Conservation (phyloP, 2,329 filamentous ascomycete species). For the Verticillium nonalfalfae region DNA sequence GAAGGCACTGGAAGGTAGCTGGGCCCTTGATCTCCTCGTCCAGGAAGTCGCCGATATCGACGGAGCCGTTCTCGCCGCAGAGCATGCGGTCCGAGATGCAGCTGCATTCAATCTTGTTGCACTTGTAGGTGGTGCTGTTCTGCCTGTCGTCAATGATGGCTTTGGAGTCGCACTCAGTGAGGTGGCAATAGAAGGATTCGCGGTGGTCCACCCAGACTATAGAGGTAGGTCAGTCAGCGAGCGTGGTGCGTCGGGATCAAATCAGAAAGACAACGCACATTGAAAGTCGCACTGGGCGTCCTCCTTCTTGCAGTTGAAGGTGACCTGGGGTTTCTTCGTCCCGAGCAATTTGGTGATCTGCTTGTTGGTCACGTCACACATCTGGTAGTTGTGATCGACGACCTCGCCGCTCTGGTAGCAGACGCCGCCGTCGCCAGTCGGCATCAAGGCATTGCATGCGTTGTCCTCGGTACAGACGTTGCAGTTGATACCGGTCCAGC, state of each 20-base stretch:
- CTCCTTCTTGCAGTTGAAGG: conserved; percentile 80
- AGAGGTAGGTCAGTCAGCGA: neutral
- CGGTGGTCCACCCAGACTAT: conserved; percentile 91
- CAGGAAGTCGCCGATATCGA: conserved; percentile 89
- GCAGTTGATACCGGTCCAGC: conserved; percentile 97
- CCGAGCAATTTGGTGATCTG: conserved; percentile 87
- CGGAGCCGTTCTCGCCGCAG: conserved; percentile 83
- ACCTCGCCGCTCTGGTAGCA: conserved; percentile 90
- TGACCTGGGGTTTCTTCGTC: conserved; percentile 82
- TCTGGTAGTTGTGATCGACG: conserved; percentile 92
- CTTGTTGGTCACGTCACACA: conserved; percentile 94
- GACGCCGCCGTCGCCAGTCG: conserved; percentile 71
- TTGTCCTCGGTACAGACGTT: conserved; percentile 83
- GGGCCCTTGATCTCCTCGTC: conserved; percentile 78
- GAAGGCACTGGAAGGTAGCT: conserved; percentile 71
- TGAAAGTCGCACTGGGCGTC: conserved; percentile 80
- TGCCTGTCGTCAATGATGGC: conserved; percentile 61
- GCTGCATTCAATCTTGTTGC: conserved; percentile 76
- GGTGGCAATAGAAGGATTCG: conserved; percentile 94
- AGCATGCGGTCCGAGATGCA: conserved; percentile 91
- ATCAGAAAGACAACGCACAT: conserved; percentile 48
- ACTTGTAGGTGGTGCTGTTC: conserved; percentile 82
- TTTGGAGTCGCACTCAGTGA: conserved; percentile 72
- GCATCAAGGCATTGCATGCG: conserved; percentile 85
- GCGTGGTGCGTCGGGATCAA: neutral